Conservation (phyloP, 2,329 filamentous ascomycete species). For the Xylariaceae sp. region DNA sequence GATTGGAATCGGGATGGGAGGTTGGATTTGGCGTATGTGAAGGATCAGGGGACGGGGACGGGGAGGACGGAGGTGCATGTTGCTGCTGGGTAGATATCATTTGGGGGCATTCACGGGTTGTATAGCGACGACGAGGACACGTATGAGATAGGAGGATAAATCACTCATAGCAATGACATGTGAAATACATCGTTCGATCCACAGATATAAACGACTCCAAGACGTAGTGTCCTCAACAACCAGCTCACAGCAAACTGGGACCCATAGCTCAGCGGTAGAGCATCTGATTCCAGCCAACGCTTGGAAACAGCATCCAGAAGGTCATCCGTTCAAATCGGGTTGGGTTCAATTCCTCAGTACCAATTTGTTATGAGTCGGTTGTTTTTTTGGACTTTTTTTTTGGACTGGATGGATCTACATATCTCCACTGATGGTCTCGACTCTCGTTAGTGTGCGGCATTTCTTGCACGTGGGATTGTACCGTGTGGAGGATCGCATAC, state of each 20-base stretch:
- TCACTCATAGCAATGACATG: background rate
- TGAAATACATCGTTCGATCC: background rate
- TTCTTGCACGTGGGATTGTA: background rate
- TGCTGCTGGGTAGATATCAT: slow-evolving; percentile 6
- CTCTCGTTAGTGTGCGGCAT: no score
- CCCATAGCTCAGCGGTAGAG: slow-evolving; percentile 2
- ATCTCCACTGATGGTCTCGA: no score
- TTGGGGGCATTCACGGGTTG: background rate
- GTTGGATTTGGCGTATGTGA: slow-evolving; percentile 10
- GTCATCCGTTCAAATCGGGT: slow-evolving; percentile 3
- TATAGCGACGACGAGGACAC: background rate
- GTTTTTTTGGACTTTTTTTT: background rate
- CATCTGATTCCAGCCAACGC: background rate
- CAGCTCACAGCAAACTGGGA: background rate
- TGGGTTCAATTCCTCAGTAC: background rate
- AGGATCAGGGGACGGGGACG: slow-evolving; percentile 6
- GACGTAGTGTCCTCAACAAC: background rate
- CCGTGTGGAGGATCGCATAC: no score
- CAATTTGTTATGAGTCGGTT: background rate
- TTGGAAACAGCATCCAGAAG: slow-evolving; percentile 1
- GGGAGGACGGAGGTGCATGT: slow-evolving; percentile 9
- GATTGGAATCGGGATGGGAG: background rate
- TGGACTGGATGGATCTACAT: background rate
- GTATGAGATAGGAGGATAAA: background rate
- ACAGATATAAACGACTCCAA: no score